phyloP scores from a whole-genome alignment of 192 early-diverging fungal genomes.

The Coemansia sp. region DNA sequence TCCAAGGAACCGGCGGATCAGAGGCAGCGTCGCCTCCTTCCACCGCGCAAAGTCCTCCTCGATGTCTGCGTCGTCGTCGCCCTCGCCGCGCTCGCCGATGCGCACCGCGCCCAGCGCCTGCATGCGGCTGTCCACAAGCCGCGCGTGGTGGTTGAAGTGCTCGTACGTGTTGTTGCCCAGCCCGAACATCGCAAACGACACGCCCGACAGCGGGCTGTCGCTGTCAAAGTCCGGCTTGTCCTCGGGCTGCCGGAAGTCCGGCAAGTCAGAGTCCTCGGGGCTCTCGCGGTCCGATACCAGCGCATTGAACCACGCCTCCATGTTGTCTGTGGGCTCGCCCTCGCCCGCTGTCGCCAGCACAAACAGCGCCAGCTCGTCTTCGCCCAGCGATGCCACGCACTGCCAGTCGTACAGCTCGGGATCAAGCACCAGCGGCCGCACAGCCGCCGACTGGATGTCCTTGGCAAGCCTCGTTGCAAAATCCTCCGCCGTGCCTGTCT shows the following conservation, averaged over 20 bases:
- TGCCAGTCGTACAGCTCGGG: constrained; percentile 91
- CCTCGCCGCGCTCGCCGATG: constrained; percentile 82
- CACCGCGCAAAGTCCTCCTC: constrained; percentile 97
- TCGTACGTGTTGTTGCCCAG: constrained; percentile 60
- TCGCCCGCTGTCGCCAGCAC: constrained; percentile 96
- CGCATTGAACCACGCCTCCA: constrained; percentile 89
- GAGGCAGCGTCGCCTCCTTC: constrained; percentile 85
- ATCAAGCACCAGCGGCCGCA: constrained; percentile 80
- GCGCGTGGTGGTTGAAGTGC: constrained; percentile 80
- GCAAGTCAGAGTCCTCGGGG: constrained; percentile 65
- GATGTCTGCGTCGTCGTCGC: constrained; percentile 94
- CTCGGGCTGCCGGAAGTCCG: constrained; percentile 59
- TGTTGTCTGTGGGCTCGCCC: constrained; percentile 98
- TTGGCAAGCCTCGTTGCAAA: constrained; percentile 90
- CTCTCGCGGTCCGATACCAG: constrained; percentile 61
- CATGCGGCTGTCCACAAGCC: constrained; percentile 68
- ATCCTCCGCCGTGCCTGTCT: constrained; percentile 99
- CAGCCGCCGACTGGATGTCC: constrained; percentile 64
- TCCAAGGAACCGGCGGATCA: constrained; percentile 71
- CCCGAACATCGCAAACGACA: constrained; percentile 52
- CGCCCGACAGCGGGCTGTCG: constrained; percentile 59
- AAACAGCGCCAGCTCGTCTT: constrained; percentile 78
- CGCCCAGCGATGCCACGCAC: constrained; percentile 65
- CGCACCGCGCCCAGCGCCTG: constrained; percentile 71
- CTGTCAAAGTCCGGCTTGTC: constrained; percentile 86